Percentiles rank a stretch among this genome's conserved stretches.
These are phyloP conservation scores for Epithele typhae DNA, from an alignment of 768 basidiomycete genomes.

Conservation along the genomic window DNA sequence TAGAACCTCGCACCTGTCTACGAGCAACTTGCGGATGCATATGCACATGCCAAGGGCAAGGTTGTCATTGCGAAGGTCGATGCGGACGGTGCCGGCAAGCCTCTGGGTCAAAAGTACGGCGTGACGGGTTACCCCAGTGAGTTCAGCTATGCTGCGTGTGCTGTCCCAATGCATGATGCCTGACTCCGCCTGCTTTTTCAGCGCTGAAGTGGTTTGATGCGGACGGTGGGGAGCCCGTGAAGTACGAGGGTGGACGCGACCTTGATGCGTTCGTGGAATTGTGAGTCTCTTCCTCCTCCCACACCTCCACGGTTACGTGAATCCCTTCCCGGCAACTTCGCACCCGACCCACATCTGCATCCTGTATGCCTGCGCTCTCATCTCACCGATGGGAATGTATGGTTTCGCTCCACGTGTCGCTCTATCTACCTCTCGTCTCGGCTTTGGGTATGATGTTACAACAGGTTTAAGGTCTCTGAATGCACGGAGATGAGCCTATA, in stretches of 20 bases:
- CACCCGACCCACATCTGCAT: too few species aligned
- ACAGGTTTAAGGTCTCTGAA: conserved; percentile 17
- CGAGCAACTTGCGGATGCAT: conserved; percentile 89
- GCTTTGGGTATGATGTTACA: conserved; percentile 5
- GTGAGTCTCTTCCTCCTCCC: conserved; percentile 40
- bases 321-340: too few species aligned
- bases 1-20: conserved; percentile 86
- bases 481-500: conserved; percentile 6
- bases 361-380: background rate
- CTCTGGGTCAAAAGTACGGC: conserved; percentile 71
- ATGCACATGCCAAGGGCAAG: conserved; percentile 69
- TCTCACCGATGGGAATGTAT: background rate
- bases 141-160: conserved; percentile 26
- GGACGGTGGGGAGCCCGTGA: conserved; percentile 54
- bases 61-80: conserved; percentile 90
- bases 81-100: conserved; percentile 81
- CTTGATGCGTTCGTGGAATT: conserved; percentile 71
- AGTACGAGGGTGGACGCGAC: conserved; percentile 77
- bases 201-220: conserved; percentile 90
- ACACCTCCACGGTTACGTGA: too few species aligned
- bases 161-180: conserved; percentile 35
- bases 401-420: background rate
- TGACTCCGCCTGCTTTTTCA: conserved; percentile 27
- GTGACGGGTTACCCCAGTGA: conserved; percentile 85
- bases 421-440: background rate